Conservation (phyloP, 1,139 yeast genomes). For the Taiozyma onychis region DNA sequence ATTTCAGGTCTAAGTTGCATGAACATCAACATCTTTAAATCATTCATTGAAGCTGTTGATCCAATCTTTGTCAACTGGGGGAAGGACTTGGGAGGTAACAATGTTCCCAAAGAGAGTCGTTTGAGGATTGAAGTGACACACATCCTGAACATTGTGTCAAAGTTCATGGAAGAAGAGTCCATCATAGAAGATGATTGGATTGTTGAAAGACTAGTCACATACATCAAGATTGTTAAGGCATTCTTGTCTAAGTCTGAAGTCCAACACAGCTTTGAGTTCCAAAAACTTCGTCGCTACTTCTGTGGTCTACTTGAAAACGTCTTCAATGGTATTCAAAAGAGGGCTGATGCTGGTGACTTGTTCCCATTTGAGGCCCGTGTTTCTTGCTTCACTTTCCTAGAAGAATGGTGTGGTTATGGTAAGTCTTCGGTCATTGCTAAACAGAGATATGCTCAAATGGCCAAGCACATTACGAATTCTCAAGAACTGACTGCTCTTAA, state of each 20-base stretch:
- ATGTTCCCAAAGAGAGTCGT: constrained; percentile 37
- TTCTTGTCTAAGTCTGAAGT: constrained; percentile 54
- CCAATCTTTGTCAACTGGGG: constrained; percentile 59
- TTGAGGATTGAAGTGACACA: constrained; percentile 76
- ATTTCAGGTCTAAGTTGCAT: constrained; percentile 84
- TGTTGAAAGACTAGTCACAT: constrained; percentile 54
- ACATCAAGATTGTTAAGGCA: constrained; percentile 59
- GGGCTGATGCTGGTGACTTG: constrained; percentile 42
- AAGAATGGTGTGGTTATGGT: constrained; percentile 95
- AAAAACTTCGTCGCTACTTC: constrained; percentile 72
- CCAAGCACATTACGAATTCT: constrained; percentile 35
- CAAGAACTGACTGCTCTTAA: constrained; percentile 49
- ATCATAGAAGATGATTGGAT: constrained; percentile 67
- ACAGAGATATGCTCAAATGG: constrained; percentile 65
- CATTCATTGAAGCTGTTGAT: constrained; percentile 75
- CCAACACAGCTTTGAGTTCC: constrained; percentile 69
- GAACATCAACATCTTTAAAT: constrained; percentile 81
- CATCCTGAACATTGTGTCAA: constrained; percentile 64
- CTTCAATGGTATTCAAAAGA: constrained; percentile 43
- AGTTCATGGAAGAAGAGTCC: constrained; percentile 47
- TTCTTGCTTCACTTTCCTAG: constrained; percentile 73
- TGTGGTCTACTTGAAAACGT: constrained; percentile 72
- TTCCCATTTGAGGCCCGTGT: constrained; percentile 83
- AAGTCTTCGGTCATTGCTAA: constrained; percentile 52
- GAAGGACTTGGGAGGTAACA: constrained; percentile 27